A percentile compares a stretch with the other conserved stretches of the same genome.
Evolutionary conservation across 2,329 filamentous ascomycete genomes (phyloP).

Genomic region (Phoma sp.): DNA sequence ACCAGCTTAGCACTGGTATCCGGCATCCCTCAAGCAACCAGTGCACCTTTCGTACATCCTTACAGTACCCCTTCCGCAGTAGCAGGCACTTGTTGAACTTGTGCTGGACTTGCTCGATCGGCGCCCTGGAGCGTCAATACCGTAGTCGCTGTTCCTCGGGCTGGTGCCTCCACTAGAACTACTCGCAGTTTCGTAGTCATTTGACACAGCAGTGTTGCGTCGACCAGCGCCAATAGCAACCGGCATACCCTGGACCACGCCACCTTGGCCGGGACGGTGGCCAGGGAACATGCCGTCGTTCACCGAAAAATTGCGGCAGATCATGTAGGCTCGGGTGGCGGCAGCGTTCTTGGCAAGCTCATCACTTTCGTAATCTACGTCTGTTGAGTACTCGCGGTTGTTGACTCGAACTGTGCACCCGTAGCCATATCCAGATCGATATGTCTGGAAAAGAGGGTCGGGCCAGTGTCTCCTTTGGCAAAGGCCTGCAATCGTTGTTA

Average conservation of each 20-base stretch:
- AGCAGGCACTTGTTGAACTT: conserved; percentile 39
- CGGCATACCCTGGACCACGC: conserved; percentile 65
- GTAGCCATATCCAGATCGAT: conserved; percentile 75
- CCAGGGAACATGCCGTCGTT: conserved; percentile 86
- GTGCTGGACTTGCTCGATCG: conserved; percentile 45
- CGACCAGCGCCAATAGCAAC: conserved; percentile 69
- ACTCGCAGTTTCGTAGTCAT: conserved; percentile 59
- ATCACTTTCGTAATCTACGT: conserved; percentile 82
- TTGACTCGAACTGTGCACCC: conserved; percentile 93
- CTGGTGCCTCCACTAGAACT: conserved; percentile 63
- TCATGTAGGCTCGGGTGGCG: conserved; percentile 95
- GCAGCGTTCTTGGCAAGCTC: conserved; percentile 88
- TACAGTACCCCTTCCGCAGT: conserved; percentile 49
- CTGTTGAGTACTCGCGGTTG: conserved; percentile 94
- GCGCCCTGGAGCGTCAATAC: conserved; percentile 47
- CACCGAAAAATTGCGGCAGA: conserved; percentile 95
- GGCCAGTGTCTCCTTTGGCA: conserved; percentile 94
- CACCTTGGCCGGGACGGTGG: conserved; percentile 60
- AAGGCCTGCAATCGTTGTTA: conserved; percentile 67
- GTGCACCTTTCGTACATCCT: conserved; percentile 52
- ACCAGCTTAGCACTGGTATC: conserved; percentile 37
- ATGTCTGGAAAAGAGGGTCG: conserved; percentile 87
- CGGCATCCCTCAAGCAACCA: conserved; percentile 51
- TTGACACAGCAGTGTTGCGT: conserved; percentile 54
- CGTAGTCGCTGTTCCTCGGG: conserved; percentile 56